phyloP scores from a whole-genome alignment of 2,329 filamentous ascomycete genomes.

The Endoconidiophora laricicola region DNA sequence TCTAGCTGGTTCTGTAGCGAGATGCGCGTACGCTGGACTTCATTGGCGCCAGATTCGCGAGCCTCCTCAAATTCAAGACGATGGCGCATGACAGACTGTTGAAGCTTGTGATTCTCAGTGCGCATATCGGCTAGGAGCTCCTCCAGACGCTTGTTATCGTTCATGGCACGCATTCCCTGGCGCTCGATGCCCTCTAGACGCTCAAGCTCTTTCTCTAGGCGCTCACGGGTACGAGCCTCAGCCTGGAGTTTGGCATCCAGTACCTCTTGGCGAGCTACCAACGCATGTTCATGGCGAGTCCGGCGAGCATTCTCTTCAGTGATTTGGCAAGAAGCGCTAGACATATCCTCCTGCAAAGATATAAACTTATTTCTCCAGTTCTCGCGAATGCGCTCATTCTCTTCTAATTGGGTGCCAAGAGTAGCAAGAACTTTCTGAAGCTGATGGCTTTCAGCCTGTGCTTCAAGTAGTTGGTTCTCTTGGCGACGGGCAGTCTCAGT shows the following conservation, averaged over 20 bases:
- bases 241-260: conserved; percentile 62
- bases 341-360: conserved; percentile 76
- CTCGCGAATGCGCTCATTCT: conserved; percentile 71
- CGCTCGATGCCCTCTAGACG: conserved; percentile 47
- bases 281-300: conserved; percentile 61
- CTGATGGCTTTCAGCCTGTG: conserved; percentile 48
- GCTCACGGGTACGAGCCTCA: conserved; percentile 53
- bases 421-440: conserved; percentile 58
- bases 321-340: conserved; percentile 58
- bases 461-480: conserved; percentile 31
- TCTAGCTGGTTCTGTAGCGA: conserved; percentile 72
- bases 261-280: conserved; percentile 63
- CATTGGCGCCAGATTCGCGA: conserved; percentile 58
- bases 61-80: conserved; percentile 76
- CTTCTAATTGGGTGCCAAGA: conserved; percentile 63
- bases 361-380: conserved; percentile 72
- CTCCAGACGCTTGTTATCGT: conserved; percentile 45
- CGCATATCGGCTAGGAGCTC: conserved; percentile 37
- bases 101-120: conserved; percentile 54
- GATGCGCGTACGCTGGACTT: conserved; percentile 65
- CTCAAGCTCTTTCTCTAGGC: conserved; percentile 49
- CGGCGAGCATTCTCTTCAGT: conserved; percentile 67
- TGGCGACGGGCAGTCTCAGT: conserved; percentile 34
- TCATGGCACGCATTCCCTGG: conserved; percentile 45
- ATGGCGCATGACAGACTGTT: conserved; percentile 49